Evolutionary conservation across 2,329 filamentous ascomycete genomes (phyloP).

Genomic region (Biscogniauxia mediterranea): DNA sequence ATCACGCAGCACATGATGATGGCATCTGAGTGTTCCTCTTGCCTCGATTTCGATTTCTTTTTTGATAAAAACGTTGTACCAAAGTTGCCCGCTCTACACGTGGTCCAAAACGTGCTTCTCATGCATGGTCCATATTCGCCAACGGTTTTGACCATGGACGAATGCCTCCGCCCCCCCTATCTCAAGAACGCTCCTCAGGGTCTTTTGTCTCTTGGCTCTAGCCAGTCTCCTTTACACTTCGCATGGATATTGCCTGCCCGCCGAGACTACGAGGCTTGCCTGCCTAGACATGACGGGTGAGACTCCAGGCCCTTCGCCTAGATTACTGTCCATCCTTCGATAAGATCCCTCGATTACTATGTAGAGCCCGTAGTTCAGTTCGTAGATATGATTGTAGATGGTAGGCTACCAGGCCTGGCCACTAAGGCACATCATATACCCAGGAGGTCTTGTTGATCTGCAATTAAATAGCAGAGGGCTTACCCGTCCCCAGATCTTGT

Average conservation of each 20-base stretch:
- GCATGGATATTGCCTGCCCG: not conserved
- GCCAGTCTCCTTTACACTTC: not conserved
- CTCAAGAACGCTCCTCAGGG: not conserved
- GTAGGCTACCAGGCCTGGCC: not conserved
- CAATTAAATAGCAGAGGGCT: conserved; percentile 18
- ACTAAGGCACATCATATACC: not conserved
- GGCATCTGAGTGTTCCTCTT: not conserved
- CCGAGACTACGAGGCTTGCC: not conserved
- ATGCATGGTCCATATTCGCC: not conserved
- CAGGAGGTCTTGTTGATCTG: conserved; percentile 4
- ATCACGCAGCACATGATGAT: not conserved
- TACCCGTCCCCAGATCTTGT: conserved; percentile 7
- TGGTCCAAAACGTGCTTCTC: not conserved
- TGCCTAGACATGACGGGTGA: not conserved
- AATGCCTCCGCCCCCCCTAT: not conserved
- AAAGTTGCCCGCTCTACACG: not conserved
- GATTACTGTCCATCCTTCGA: conserved; percentile 1
- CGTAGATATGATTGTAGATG: not conserved
- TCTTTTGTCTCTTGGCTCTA: not conserved
- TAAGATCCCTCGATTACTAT: conserved; percentile 3
- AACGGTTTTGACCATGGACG: not conserved
- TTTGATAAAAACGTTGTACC: not conserved
- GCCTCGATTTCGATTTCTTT: not conserved
- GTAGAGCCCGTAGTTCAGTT: not conserved
- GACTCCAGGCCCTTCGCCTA: not conserved